Conservation (phyloP, 331 rosid species). For the Ulmus americana region DNA sequence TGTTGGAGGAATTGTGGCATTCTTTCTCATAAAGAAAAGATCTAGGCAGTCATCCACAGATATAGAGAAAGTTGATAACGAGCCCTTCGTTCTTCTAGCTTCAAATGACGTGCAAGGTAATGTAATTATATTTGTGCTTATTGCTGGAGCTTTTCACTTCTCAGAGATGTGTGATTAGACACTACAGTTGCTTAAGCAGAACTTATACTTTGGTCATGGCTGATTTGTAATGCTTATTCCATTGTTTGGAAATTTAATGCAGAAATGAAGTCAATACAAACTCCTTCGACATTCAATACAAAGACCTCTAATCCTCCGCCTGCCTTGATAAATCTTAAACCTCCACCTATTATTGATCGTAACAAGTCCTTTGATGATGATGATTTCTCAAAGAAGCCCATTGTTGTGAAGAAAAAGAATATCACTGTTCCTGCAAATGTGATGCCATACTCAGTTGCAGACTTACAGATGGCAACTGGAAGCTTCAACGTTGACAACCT, state of each 20-base stretch:
- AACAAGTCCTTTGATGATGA: conserved; percentile 61
- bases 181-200: neutral
- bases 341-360: conserved; percentile 69
- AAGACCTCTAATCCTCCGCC: conserved; percentile 49
- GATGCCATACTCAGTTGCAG: conserved; percentile 66
- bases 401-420: conserved; percentile 38
- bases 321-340: conserved; percentile 53
- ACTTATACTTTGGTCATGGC: neutral
- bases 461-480: conserved; percentile 83
- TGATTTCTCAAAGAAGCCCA: conserved; percentile 48
- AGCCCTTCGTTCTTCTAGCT: conserved; percentile 56
- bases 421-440: conserved; percentile 51
- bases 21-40: conserved; percentile 68
- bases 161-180: neutral
- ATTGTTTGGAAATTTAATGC: conserved; percentile 30
- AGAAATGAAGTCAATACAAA: conserved; percentile 64
- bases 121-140: conserved; percentile 2
- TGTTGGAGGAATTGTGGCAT: conserved; percentile 69
- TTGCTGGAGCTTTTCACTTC: neutral
- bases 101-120: conserved; percentile 57
- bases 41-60: conserved; percentile 54
- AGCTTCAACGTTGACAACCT: conserved; percentile 79
- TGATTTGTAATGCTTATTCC: conserved; percentile 5
- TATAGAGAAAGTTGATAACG: conserved; percentile 62
- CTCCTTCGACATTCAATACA: conserved; percentile 41